phyloP scores from a whole-genome alignment of 148 eudicot species.

The Chenopodium formosanum region DNA sequence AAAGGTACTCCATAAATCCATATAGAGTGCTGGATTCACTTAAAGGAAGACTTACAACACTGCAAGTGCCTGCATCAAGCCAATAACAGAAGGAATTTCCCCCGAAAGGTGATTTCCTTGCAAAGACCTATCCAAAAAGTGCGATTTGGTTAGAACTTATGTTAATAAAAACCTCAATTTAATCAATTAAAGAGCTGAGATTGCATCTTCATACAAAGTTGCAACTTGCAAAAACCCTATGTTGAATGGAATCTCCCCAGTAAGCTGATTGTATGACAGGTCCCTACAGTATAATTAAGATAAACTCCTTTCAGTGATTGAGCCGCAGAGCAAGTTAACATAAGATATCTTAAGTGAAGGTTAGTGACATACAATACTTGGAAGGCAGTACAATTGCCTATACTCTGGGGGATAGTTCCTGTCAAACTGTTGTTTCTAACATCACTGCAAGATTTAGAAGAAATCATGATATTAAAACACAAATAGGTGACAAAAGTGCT shows the following conservation, averaged over 20 bases:
- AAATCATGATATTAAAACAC: neutral
- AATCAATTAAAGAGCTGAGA: neutral
- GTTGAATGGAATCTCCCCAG: conserved; percentile 91
- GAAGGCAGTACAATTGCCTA: conserved; percentile 89
- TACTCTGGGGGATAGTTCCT: conserved; percentile 60
- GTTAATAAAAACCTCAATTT: neutral
- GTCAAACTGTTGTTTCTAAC: conserved; percentile 95
- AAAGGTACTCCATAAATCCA: neutral
- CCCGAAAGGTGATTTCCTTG: conserved; percentile 89
- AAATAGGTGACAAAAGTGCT: neutral
- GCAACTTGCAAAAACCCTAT: conserved; percentile 98
- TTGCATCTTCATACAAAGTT: conserved; percentile 60
- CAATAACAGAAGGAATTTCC: conserved; percentile 84
- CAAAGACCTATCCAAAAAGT: conserved; percentile 53
- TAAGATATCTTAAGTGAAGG: neutral
- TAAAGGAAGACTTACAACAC: conserved; percentile 65
- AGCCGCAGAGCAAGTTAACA: neutral
- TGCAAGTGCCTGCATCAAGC: conserved; percentile 99
- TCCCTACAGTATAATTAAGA: conserved; percentile 49
- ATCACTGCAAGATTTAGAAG: conserved; percentile 51
- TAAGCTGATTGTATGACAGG: conserved; percentile 83
- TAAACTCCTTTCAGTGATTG: conserved; percentile 2
- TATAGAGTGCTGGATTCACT: too few relatives aligned
- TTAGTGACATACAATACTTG: conserved; percentile 84
- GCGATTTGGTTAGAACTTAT: neutral